These are phyloP conservation scores for Verticillium dahliae DNA, from an alignment of 2,329 filamentous ascomycete genomes.

Conservation along the genomic window DNA sequence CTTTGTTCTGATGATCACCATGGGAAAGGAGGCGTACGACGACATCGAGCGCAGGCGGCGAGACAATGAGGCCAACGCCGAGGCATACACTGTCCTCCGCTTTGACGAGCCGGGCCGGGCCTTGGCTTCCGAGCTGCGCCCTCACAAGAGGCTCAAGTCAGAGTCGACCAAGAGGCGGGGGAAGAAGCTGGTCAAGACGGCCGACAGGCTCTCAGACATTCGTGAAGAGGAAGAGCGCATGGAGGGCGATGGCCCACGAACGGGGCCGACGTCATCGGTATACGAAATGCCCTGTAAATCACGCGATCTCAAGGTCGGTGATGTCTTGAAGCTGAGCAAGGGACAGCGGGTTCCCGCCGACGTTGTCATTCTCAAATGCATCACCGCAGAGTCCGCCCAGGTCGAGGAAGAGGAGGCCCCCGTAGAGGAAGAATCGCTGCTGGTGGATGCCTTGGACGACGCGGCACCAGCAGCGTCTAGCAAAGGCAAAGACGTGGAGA, in stretches of 20 bases:
- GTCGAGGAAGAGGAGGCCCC: conserved; percentile 22
- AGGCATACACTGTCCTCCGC: conserved; percentile 72
- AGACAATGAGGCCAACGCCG: conserved; percentile 91
- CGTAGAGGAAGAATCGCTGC: conserved; percentile 27
- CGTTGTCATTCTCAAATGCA: conserved; percentile 85
- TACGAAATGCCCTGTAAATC: conserved; percentile 74
- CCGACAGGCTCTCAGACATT: conserved; percentile 54
- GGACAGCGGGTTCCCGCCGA: conserved; percentile 92
- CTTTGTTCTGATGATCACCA: conserved; percentile 85
- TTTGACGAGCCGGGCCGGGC: conserved; percentile 53
- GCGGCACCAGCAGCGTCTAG: conserved; percentile 15
- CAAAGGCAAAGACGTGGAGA: conserved; percentile 17
- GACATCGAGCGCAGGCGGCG: conserved; percentile 80
- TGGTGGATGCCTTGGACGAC: conserved; percentile 26
- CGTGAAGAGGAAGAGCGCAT: conserved; percentile 59
- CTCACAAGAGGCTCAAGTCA: conserved; percentile 41
- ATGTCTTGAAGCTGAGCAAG: conserved; percentile 88
- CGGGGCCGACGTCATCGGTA: conserved; percentile 41
- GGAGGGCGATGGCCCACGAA: conserved; percentile 30
- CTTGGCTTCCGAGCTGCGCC: conserved; percentile 22
- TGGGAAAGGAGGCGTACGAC: conserved; percentile 93
- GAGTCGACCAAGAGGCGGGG: conserved; percentile 28
- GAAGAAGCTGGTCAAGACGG: conserved; percentile 26
- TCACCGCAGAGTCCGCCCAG: conserved; percentile 45
- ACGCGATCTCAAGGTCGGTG: conserved; percentile 84